Base-by-base conservation (phyloP, 2,329 filamentous ascomycete species). In the Aspergillus eucalypticola region DNA sequence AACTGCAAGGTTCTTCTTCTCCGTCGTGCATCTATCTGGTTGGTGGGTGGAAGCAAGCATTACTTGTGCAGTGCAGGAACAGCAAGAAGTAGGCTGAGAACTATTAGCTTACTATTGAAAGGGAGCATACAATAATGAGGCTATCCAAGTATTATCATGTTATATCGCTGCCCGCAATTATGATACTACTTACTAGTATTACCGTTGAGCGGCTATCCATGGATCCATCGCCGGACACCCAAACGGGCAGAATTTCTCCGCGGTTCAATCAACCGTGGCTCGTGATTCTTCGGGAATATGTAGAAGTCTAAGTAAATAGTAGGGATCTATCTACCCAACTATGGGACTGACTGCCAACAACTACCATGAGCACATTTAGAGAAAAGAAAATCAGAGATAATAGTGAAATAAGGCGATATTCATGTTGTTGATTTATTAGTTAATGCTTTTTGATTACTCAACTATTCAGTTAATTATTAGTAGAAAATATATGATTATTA, bases 181-280 rank as follows among this genome's bases (percentile, higher is more conserved):
- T 35, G 11, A 13, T 35, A 35, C 2, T 35, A 35, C 29, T 10
- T 10, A 32, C 10, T 54, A 25, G 25, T 25, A 25, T 25, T 25
- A 38, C 52, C 38, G 38, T 27, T 32, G 23, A 23, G 39, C 10
- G 29, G 11, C 19, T n/a, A n/a, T 32, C 53, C 53, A 46, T 32
- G 39, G 53, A 27, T 55, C 53, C 38, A 42, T 50, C 13, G 46
- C 23, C 46, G 46, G 25, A 50, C 25, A 29, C 46, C 46, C 46
- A 50, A 50, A 50, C 46, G 25, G 25, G 27, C 38, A 42, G 21
- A n/a, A 54, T 42, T 29, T 41, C 52, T 55, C 53, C 53, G 52
- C 52, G 52, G 52, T 23, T 54, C 35, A 46, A 46, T 54, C 35
- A 46, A 46, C 53, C 53, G 42, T 55, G 53, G 53, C 53, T 55